Conservation (phyloP, 345 rosid genomes). For the Crucihimalaya himalaica region DNA sequence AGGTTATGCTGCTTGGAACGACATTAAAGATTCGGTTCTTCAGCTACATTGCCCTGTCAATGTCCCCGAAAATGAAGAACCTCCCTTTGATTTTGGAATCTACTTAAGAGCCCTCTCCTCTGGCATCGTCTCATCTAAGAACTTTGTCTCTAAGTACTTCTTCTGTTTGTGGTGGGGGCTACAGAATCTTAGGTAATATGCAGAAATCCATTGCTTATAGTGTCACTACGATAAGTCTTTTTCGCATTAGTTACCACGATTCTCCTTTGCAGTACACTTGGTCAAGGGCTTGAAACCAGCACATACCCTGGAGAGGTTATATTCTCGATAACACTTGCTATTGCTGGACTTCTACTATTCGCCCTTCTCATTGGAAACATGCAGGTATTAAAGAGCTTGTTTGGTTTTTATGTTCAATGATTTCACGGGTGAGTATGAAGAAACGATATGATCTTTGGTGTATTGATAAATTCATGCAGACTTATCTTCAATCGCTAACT, state of each 20-base stretch:
- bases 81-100: constrained; percentile 84
- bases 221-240: not conserved
- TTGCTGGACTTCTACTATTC: constrained; percentile 89
- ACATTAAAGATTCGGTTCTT: constrained; percentile 39
- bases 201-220: not conserved
- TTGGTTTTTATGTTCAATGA: not conserved
- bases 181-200: constrained; percentile 80
- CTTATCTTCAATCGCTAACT: constrained; percentile 96
- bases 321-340: constrained; percentile 83
- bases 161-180: constrained; percentile 99
- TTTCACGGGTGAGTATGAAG: not conserved
- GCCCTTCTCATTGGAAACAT: constrained; percentile 97
- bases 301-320: constrained; percentile 87
- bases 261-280: constrained; percentile 67
- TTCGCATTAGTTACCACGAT: not conserved
- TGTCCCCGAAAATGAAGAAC: constrained; percentile 43
- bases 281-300: constrained; percentile 95
- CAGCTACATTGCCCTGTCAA: constrained; percentile 39
- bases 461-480: constrained; percentile 46
- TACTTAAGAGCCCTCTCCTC: constrained; percentile 65
- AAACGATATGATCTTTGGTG: constrained; percentile 1
- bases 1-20: constrained; percentile 58
- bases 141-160: constrained; percentile 74
- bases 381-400: constrained; percentile 63
- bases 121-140: constrained; percentile 63